Conservation (phyloP, 2,329 filamentous ascomycete genomes). For the Tricladium varicosporioides region DNA sequence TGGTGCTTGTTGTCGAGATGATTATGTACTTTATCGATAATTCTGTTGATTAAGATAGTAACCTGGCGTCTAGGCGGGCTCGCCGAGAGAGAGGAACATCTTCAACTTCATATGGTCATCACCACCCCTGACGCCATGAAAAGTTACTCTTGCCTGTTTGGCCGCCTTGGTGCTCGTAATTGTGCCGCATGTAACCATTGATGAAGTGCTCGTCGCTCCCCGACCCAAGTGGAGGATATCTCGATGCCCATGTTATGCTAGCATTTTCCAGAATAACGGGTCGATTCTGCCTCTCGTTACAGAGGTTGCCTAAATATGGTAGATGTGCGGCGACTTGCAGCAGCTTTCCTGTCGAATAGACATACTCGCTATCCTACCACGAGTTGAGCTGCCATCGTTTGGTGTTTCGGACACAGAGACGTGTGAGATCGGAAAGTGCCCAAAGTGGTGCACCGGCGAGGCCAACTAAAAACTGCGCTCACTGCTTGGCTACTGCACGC, state of each 20-base stretch:
- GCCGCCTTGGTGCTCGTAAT: neutral
- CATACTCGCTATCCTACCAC: no score
- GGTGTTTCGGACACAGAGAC: neutral
- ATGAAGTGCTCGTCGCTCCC: neutral
- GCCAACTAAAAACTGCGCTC: no score
- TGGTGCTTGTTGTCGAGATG: neutral
- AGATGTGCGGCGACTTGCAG: slow-evolving; percentile 1
- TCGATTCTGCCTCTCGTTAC: neutral
- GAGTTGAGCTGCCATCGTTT: neutral
- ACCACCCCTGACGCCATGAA: neutral
- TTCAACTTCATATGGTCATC: neutral
- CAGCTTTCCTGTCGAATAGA: neutral
- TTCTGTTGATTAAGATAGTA: neutral
- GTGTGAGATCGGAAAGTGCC: neutral
- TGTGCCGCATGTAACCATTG: slow-evolving; percentile 6
- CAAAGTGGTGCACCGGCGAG: neutral
- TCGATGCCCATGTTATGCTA: neutral
- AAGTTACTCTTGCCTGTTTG: neutral
- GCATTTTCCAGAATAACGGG: slow-evolving; percentile 3
- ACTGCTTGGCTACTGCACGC: neutral
- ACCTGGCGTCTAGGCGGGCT: neutral
- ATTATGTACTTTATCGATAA: no score
- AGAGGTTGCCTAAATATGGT: neutral
- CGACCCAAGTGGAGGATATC: neutral
- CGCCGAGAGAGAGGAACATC: neutral